Base-by-base conservation (phyloP, 441 rosid genomes). In the Populus hybrid region DNA sequence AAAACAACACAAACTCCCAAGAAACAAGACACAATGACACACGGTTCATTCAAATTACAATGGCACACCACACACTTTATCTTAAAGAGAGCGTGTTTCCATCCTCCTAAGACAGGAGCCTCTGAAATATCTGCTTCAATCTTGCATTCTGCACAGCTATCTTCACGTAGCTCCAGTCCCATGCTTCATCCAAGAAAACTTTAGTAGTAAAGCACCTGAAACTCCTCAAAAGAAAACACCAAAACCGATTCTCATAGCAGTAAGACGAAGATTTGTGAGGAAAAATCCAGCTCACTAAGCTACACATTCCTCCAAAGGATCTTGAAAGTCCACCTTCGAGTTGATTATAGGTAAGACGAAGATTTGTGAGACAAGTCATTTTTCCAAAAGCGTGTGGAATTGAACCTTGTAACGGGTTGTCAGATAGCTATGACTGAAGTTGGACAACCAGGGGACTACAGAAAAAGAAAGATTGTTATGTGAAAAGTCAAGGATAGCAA, bases 221-320 rank as follows among this genome's bases (percentile, higher is more conserved):
- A 28, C 30, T 28, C 30, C 30, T 3, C 30, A 28, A 28, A 28
- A 28, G 30, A 28, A 28, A 1, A 67, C 40, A 9, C 24, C 23
- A 19, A 65, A 73, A 8, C 76, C 72, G 42, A 23, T 28, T 46
- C 53, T 76, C 50, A 67, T 11, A 21, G 76, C 69, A 23, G 18
- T 28, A 28, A 28, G 30, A 28, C 30, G 30, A 28, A 28, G 30
- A 28, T 28, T 28, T 28, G 30, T 28, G 5, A 1, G 9, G 53
- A 11, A 34, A 82, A 2, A 69, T 18, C 26, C 14, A 82, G 70
- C 1, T 63, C 26, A 16, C 70, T 10, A 82, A 73, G 30, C 74
- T 75, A 26, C 78, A 77, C n/a, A 77, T 24, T 35, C 67, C 24
- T 40, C 79, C 53, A 6, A 80, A 67, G 34, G 74, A 71, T 16